Evolutionary conservation across 257 asterid species (phyloP).

Genomic region (Gardenia jasminoides): DNA sequence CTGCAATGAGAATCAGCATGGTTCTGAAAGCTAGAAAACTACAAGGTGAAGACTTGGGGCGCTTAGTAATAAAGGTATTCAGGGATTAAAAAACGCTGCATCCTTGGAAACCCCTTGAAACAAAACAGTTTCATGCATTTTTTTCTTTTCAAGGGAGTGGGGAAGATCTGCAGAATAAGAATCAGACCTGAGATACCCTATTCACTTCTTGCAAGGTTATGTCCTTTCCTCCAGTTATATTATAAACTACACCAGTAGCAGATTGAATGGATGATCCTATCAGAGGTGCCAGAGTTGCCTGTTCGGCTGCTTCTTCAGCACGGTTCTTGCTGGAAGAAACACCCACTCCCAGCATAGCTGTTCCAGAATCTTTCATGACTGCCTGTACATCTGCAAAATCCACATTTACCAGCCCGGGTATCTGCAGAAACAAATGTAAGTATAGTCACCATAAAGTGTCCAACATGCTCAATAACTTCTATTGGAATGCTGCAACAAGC

Average conservation of each 20-base stretch:
- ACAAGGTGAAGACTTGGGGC: not conserved
- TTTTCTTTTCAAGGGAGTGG: too few species aligned
- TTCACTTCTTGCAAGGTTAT: slow-evolving; percentile 95
- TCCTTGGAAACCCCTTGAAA: not conserved
- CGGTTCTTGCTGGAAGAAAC: slow-evolving; percentile 98
- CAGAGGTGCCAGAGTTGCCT: slow-evolving; percentile 94
- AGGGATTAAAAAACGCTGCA: not conserved
- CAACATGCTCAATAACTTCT: not conserved
- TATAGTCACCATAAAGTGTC: not conserved
- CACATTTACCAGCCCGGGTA: slow-evolving; percentile 96
- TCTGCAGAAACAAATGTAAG: slow-evolving; percentile 43
- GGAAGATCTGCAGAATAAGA: not conserved
- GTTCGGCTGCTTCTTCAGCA: slow-evolving; percentile 99
- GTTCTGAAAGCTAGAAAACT: not conserved
- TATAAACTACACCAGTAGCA: slow-evolving; percentile 96
- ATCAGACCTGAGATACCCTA: slow-evolving; percentile 81
- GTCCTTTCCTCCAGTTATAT: slow-evolving; percentile 98
- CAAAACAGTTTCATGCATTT: not conserved
- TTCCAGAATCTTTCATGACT: slow-evolving; percentile 98
- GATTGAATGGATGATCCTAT: slow-evolving; percentile 96
- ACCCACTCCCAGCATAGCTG: slow-evolving; percentile 99
- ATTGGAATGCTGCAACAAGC: not conserved
- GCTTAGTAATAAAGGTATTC: not conserved
- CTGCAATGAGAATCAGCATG: not conserved
- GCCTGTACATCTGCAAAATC: slow-evolving; percentile 99